These are phyloP conservation scores for Mycena rosella DNA, from an alignment of 768 basidiomycete species.

Conservation along the genomic window DNA sequence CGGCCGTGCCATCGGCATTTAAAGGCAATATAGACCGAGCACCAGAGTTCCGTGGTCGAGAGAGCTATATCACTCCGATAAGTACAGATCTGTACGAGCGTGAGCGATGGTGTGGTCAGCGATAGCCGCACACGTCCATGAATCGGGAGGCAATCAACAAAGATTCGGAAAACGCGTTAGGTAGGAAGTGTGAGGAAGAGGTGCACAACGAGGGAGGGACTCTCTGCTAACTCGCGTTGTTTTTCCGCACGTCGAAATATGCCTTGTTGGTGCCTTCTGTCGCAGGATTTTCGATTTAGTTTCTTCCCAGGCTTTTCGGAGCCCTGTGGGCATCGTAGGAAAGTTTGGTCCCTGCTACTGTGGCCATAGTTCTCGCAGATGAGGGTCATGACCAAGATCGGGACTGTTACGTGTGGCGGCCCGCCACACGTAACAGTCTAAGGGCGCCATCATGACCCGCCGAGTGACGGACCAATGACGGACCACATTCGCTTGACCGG, in stretches of 20 bases:
- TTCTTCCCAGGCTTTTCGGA: conserved; percentile 1
- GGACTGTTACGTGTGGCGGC: too few species aligned
- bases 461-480: too few species aligned
- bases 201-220: background rate
- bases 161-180: background rate
- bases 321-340: background rate
- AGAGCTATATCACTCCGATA: conserved; percentile 7
- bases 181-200: background rate
- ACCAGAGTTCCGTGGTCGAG: background rate
- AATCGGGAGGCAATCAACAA: background rate
- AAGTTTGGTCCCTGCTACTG: background rate
- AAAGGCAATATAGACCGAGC: too few species aligned
- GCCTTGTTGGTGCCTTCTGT: conserved; percentile 5
- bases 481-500: too few species aligned
- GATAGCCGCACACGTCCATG: conserved; percentile 10
- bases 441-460: too few species aligned
- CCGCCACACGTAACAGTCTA: too few species aligned
- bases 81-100: background rate
- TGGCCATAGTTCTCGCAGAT: conserved; percentile 2
- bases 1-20: too few species aligned
- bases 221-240: background rate
- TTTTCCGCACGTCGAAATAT: background rate
- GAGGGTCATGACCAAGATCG: conserved; percentile 18
- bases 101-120: background rate
- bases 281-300: conserved; percentile 1